phyloP scores from a whole-genome alignment of 345 rosid species.

The Trapa incisa region DNA sequence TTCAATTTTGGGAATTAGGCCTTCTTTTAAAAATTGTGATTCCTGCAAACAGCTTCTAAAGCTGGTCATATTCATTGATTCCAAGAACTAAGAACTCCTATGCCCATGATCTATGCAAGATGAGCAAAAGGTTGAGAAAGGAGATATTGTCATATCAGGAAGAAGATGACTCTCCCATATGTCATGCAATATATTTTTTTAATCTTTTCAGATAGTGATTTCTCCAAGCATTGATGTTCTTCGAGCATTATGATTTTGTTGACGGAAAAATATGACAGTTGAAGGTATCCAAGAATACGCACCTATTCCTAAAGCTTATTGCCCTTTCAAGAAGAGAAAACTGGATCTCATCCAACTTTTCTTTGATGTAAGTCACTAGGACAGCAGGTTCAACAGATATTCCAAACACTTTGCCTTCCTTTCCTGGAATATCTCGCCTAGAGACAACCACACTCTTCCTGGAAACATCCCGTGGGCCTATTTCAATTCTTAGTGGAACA shows the following conservation, averaged over 20 bases:
- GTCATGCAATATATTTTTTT: no score
- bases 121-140: no score
- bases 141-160: no score
- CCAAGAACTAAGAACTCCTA: no score
- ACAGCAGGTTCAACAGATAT: constrained; percentile 72
- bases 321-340: constrained; percentile 63
- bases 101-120: no score
- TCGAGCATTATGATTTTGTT: not conserved
- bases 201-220: no score
- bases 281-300: constrained; percentile 7
- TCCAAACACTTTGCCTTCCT: constrained; percentile 81
- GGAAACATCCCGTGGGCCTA: constrained; percentile 89
- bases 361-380: constrained; percentile 61
- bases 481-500: constrained; percentile 77
- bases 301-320: constrained; percentile 71
- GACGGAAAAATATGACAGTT: not conserved
- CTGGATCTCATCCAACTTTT: constrained; percentile 85
- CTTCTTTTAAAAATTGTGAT: no score
- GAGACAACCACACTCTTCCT: constrained; percentile 71
- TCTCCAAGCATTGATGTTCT: not conserved
- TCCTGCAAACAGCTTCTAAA: no score
- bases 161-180: no score
- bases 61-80: no score
- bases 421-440: constrained; percentile 88
- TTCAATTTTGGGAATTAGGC: no score